These are phyloP conservation scores for Ophiorrhiza pumila DNA, from an alignment of 257 asterid genomes.

Conservation along the genomic window DNA sequence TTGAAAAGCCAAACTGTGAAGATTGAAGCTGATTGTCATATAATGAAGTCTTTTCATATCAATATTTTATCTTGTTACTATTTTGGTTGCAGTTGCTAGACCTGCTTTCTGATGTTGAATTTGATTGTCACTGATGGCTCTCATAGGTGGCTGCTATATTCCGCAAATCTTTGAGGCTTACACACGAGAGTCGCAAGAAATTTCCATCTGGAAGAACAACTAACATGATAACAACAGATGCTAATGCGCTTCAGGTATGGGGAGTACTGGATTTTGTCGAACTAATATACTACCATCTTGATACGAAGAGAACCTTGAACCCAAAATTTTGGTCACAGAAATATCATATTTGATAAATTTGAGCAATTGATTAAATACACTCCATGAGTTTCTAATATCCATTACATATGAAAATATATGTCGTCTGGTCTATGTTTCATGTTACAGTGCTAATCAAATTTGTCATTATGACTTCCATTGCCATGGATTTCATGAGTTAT, in stretches of 20 bases:
- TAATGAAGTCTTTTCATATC: not conserved
- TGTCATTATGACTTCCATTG: not conserved
- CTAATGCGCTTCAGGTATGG: slow-evolving; percentile 80
- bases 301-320: not conserved
- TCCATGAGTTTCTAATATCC: not conserved
- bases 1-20: not conserved
- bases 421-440: not conserved
- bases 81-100: not conserved
- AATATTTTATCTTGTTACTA: not conserved
- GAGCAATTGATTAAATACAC: too few species aligned
- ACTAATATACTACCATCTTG: not conserved
- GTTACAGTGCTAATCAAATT: not conserved
- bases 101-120: not conserved
- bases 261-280: not conserved
- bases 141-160: slow-evolving; percentile 77
- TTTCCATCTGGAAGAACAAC: slow-evolving; percentile 82
- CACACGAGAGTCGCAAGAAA: slow-evolving; percentile 71
- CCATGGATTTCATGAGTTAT: not conserved
- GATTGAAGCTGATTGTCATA: not conserved
- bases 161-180: slow-evolving; percentile 69
- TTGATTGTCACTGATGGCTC: not conserved
- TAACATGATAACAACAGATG: slow-evolving; percentile 87
- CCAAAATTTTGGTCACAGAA: not conserved
- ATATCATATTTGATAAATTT: not conserved
- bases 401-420: too few species aligned